Evolutionary conservation across 129 eudicot genomes (phyloP).

Genomic region (Cynara cardunculus): DNA sequence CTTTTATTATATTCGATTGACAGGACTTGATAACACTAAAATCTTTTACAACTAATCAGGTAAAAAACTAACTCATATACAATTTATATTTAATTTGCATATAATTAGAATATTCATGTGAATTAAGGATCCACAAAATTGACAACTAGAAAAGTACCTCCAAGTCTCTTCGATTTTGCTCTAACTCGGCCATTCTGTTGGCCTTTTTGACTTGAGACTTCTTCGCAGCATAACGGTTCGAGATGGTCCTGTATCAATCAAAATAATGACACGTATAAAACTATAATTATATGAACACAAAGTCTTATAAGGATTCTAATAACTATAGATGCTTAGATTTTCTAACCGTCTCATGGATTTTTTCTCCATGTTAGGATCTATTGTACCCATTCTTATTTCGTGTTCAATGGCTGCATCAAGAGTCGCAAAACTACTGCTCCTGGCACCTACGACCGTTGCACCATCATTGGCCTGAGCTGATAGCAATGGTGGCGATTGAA

Average conservation of each 20-base stretch:
- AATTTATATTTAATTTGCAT: neutral
- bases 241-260: neutral
- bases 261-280: neutral
- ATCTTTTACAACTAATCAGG: neutral
- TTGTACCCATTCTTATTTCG: slow-evolving; percentile 16
- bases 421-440: neutral
- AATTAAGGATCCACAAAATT: neutral
- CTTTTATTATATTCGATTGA: neutral
- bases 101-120: neutral
- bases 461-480: neutral
- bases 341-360: slow-evolving; percentile 24
- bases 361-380: slow-evolving; percentile 20
- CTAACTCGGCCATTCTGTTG: slow-evolving; percentile 3
- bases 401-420: slow-evolving; percentile 18
- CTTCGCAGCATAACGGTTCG: slow-evolving; percentile 34
- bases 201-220: slow-evolving; percentile 12
- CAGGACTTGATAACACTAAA: neutral
- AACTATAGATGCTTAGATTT: neutral
- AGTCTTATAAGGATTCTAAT: neutral
- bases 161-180: neutral
- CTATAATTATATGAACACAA: neutral
- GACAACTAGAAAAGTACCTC: slow-evolving; percentile 7
- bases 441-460: neutral
- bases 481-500: neutral
- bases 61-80: neutral